A percentile compares a stretch with the other conserved stretches of the same genome.
Conservation (phyloP, 768 basidiomycete species). For the Xanthoconium purpureum region DNA sequence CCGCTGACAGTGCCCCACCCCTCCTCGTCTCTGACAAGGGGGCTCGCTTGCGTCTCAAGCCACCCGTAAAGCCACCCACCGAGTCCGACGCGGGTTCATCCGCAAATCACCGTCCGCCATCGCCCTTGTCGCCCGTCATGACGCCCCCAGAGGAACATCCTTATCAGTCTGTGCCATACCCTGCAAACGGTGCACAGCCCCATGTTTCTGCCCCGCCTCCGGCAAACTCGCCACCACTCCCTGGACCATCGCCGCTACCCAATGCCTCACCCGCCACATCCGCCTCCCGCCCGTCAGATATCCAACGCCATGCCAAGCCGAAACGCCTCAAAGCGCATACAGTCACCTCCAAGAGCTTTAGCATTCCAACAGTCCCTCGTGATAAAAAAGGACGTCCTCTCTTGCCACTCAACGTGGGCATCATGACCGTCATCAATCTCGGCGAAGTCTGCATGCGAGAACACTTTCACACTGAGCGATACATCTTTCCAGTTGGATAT, state of each 20-base stretch:
- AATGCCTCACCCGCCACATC: slow-evolving; percentile 16
- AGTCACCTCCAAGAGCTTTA: slow-evolving; percentile 71
- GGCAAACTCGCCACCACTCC: slow-evolving; percentile 19
- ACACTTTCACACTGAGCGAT: slow-evolving; percentile 84
- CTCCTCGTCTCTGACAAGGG: slow-evolving; percentile 48
- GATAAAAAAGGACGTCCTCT: slow-evolving; percentile 68
- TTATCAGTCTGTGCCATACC: slow-evolving; percentile 24
- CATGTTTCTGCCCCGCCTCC: slow-evolving; percentile 15
- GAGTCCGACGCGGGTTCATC: slow-evolving; percentile 20
- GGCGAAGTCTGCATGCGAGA: slow-evolving; percentile 79
- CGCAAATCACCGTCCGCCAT: slow-evolving; percentile 22
- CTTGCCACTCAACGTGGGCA: slow-evolving; percentile 78
- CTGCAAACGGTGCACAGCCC: slow-evolving; percentile 22
- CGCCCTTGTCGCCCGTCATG: slow-evolving; percentile 34
- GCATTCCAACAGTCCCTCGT: slow-evolving; percentile 76
- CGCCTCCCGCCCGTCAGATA: slow-evolving; percentile 26
- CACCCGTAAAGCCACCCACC: slow-evolving; percentile 35
- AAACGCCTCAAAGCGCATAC: slow-evolving; percentile 80
- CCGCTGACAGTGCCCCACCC: slow-evolving; percentile 22
- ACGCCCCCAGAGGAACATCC: slow-evolving; percentile 35
- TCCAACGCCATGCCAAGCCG: slow-evolving; percentile 54
- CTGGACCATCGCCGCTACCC: slow-evolving; percentile 22
- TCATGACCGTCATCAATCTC: slow-evolving; percentile 76
- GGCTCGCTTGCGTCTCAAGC: slow-evolving; percentile 48
- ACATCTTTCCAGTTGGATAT: slow-evolving; percentile 87